Evolutionary conservation across 805 yeast species (phyloP).

Genomic region (Tetrapisispora iriomotensis): DNA sequence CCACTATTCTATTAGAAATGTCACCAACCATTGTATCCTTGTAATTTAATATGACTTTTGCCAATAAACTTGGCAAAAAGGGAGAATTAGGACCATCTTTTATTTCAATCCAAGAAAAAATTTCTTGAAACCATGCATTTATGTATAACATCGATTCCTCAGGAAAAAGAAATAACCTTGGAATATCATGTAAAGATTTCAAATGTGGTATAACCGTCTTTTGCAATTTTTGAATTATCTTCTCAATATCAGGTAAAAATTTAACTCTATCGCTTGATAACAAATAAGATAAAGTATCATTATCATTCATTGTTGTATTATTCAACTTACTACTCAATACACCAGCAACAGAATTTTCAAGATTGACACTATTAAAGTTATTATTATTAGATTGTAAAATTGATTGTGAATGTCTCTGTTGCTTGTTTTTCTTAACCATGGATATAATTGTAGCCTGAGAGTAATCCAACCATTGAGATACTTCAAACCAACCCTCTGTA

Average conservation of each 20-base stretch:
- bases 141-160: slow-evolving; percentile 21
- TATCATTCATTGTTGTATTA: background rate
- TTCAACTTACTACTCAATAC: background rate
- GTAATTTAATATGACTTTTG: slow-evolving; percentile 21
- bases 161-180: slow-evolving; percentile 31
- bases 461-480: slow-evolving; percentile 24
- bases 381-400: no score
- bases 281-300: background rate
- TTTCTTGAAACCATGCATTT: slow-evolving; percentile 32
- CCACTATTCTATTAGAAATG: slow-evolving; percentile 40
- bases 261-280: slow-evolving; percentile 6
- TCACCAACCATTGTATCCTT: slow-evolving; percentile 14
- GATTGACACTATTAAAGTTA: no score
- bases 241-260: slow-evolving; percentile 16
- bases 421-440: background rate
- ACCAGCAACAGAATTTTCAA: no score
- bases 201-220: slow-evolving; percentile 25
- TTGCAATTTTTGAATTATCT: slow-evolving; percentile 21
- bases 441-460: slow-evolving; percentile 19
- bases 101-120: slow-evolving; percentile 34
- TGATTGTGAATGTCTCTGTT: background rate
- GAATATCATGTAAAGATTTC: slow-evolving; percentile 25
- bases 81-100: slow-evolving; percentile 32
- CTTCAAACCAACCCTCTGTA: slow-evolving; percentile 27
- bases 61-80: slow-evolving; percentile 22